Evolutionary conservation across 768 basidiomycete genomes (phyloP), one percentile per base, ranked within the genome.

Genomic region (Hericium coralloides): DNA sequence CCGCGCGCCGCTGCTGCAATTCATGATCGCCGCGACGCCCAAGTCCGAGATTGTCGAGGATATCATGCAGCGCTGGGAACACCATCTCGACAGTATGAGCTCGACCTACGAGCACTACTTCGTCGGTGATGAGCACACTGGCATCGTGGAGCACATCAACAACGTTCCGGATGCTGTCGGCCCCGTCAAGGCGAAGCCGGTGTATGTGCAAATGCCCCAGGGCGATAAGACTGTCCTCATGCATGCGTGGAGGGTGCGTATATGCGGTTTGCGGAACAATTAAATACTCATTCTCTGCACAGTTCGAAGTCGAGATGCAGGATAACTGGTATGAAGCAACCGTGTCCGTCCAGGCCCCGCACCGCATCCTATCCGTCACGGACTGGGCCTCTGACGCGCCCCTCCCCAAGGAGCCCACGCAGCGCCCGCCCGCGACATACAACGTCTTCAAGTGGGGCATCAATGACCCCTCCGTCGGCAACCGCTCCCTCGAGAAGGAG

Each of bases 271-370:
- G 10, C 36, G 3, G 43, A 12, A n/a, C 20, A 20, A 9, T 23
- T 45, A 10, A 1, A 2, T 2, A 49, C 48, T 55, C 52, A 58
- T 14, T 15, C 9, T n/a, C 55, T 41, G 5, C 51, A 3, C 45
- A 87, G 84, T 88, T 94, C 65, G 92, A 94, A 67, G 87, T 95
- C 48, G 89, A 93, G 77, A 92, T 95, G 88, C 67, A 85, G 66
- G 85, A 97, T 72, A 98, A 94, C 72, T 95, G 92, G 92, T 98
- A 98, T 64, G 93, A 98, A 70, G 82, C 92, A 3, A 79, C 90
- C 20, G 85, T 99, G 43, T 85, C 89, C 12, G 84, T 82, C 1
- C 68, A 73, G 26, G 69, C 78, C n/a, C 89, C 92, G 23, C 85
- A 92, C 67, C 79, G 84, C 59, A 85, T 94, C 62, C 73, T 98